Percentiles rank a stretch among this genome's conserved stretches.
Evolutionary conservation across 768 basidiomycete species (phyloP).

Genomic region (Ramaria sp.): DNA sequence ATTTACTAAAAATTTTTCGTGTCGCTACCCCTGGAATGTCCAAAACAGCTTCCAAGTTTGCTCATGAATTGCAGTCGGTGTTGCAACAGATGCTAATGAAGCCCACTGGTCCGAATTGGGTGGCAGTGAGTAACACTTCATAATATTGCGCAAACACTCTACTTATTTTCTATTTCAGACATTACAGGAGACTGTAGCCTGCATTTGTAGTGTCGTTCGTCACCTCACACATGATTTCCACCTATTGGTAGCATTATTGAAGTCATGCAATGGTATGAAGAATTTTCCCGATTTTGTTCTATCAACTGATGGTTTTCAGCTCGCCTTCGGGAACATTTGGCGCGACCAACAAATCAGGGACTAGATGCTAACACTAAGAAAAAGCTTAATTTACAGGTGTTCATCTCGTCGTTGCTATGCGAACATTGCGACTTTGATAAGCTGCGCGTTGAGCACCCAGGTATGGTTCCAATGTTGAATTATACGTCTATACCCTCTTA

Average conservation of each 20-base stretch:
- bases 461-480: slow-evolving; percentile 29
- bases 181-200: slow-evolving; percentile 86
- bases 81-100: slow-evolving; percentile 90
- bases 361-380: slow-evolving; percentile 23
- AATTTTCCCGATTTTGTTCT: background rate
- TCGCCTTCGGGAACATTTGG: slow-evolving; percentile 52
- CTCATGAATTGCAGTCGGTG: slow-evolving; percentile 67
- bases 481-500: background rate
- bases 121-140: slow-evolving; percentile 38
- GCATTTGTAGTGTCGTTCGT: slow-evolving; percentile 78
- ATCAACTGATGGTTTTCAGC: slow-evolving; percentile 23
- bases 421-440: slow-evolving; percentile 86
- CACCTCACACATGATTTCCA: slow-evolving; percentile 80
- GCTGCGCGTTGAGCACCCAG: slow-evolving; percentile 47
- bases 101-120: slow-evolving; percentile 56
- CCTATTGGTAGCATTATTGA: slow-evolving; percentile 66
- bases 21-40: slow-evolving; percentile 81
- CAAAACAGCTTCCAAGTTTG: slow-evolving; percentile 81
- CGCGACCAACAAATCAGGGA: slow-evolving; percentile 28
- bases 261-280: slow-evolving; percentile 78
- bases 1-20: slow-evolving; percentile 81
- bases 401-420: slow-evolving; percentile 75
- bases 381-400: slow-evolving; percentile 55
- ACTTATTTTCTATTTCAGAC: slow-evolving; percentile 33
- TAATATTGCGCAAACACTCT: background rate